These are phyloP conservation scores for Curvularia eragrostidis DNA, from an alignment of 2,329 filamentous ascomycete genomes.

Conservation along the genomic window DNA sequence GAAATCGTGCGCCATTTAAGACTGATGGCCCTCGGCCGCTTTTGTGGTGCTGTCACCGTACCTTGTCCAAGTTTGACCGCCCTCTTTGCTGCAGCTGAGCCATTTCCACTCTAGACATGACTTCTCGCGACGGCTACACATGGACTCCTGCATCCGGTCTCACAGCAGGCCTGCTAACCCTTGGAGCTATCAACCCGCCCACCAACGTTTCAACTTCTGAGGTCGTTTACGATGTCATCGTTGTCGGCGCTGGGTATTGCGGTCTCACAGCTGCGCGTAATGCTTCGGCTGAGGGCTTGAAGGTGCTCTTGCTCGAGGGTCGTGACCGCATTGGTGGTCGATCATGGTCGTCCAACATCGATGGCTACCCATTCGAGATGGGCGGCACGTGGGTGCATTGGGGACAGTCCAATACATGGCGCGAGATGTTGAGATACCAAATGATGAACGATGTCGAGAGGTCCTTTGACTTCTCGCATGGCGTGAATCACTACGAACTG, in stretches of 20 bases:
- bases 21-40: too few relatives aligned
- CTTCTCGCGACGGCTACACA: conserved; percentile 30
- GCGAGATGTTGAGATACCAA: too few relatives aligned
- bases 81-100: background rate
- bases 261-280: conserved; percentile 37
- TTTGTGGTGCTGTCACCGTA: too few relatives aligned
- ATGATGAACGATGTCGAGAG: too few relatives aligned
- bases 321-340: conserved; percentile 54
- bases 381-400: conserved; percentile 53
- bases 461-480: too few relatives aligned
- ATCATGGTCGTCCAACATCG: conserved; percentile 51
- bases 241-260: conserved; percentile 36
- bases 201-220: conserved; percentile 24
- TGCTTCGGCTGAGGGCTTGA: conserved; percentile 25
- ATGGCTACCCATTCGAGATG: conserved; percentile 49
- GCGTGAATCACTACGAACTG: too few relatives aligned
- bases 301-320: conserved; percentile 49
- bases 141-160: conserved; percentile 30
- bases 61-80: background rate
- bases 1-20: too few relatives aligned
- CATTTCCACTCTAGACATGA: conserved; percentile 15
- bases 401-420: conserved; percentile 27
- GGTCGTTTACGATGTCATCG: conserved; percentile 28
- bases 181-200: conserved; percentile 7
- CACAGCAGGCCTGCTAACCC: background rate